phyloP scores from a whole-genome alignment of 768 basidiomycete species.

The Leccinum pellstonianum region DNA sequence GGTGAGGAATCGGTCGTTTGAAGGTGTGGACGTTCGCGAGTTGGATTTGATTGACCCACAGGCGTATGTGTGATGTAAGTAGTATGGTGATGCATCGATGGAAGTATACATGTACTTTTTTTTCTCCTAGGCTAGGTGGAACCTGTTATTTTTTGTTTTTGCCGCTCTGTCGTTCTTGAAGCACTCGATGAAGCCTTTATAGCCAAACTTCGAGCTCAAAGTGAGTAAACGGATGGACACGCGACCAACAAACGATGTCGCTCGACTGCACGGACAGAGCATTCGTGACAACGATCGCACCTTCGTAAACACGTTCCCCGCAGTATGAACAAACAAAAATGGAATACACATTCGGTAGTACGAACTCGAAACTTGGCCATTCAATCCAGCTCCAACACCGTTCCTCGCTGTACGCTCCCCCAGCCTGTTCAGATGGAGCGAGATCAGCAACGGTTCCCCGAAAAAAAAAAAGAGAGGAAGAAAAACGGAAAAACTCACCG shows the following conservation, averaged over 20 bases:
- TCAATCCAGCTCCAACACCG: slow-evolving; percentile 76
- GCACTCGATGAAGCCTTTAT: neutral
- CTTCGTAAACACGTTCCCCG: neutral
- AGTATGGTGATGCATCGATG: no score
- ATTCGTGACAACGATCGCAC: no score
- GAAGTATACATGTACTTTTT: neutral
- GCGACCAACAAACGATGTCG: neutral
- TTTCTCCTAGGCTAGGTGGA: neutral
- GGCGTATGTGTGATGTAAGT: slow-evolving; percentile 11
- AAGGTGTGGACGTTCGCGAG: slow-evolving; percentile 64
- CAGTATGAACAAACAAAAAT: neutral
- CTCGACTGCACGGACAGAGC: no score
- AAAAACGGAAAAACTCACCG: slow-evolving; percentile 49
- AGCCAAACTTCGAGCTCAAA: no score
- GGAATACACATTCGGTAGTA: neutral
- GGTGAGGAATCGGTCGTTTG: slow-evolving; percentile 69
- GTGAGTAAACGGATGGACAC: neutral
- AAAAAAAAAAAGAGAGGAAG: neutral
- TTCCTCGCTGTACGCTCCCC: slow-evolving; percentile 86
- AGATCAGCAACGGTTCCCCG: neutral
- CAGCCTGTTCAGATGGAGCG: slow-evolving; percentile 38
- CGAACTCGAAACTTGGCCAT: neutral
- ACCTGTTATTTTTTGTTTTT: neutral
- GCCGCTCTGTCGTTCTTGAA: no score
- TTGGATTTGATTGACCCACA: slow-evolving; percentile 59